Percentiles rank a stretch among this genome's conserved stretches.
These are phyloP conservation scores for Stereum hirsutum DNA, from an alignment of 1,284 basidiomycete genomes.

Conservation along the genomic window DNA sequence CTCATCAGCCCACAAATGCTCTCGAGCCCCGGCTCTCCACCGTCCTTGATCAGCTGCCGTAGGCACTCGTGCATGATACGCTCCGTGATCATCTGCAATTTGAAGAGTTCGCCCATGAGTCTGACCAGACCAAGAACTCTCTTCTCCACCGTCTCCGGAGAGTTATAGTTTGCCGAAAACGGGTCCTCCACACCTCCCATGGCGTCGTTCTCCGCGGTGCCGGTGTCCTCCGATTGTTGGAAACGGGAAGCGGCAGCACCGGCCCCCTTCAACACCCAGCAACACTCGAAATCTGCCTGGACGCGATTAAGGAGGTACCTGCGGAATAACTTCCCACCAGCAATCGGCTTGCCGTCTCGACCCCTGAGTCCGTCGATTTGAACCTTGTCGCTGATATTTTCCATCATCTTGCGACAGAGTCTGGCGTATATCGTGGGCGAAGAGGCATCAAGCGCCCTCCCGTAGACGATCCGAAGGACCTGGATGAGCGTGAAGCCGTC, in stretches of 20 bases:
- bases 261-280: constrained; percentile 13
- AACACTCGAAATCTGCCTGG: constrained; percentile 60
- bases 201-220: no score
- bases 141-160: no score
- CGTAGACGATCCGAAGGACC: constrained; percentile 92
- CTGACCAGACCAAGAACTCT: no score
- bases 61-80: no score
- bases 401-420: constrained; percentile 89
- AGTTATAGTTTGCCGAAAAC: no score
- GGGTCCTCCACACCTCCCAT: no score
- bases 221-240: no score
- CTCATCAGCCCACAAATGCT: no score
- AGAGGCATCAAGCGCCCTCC: constrained; percentile 90
- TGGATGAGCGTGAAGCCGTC: constrained; percentile 91
- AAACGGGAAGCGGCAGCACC: not conserved
- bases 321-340: constrained; percentile 62
- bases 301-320: constrained; percentile 64
- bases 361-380: constrained; percentile 80
- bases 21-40: no score
- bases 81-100: no score
- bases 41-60: no score
- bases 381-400: constrained; percentile 76
- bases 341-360: constrained; percentile 71
- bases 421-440: constrained; percentile 97
- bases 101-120: no score